Conservation (phyloP, 1,139 yeast species). For the Debaryomyces robertsiae region DNA sequence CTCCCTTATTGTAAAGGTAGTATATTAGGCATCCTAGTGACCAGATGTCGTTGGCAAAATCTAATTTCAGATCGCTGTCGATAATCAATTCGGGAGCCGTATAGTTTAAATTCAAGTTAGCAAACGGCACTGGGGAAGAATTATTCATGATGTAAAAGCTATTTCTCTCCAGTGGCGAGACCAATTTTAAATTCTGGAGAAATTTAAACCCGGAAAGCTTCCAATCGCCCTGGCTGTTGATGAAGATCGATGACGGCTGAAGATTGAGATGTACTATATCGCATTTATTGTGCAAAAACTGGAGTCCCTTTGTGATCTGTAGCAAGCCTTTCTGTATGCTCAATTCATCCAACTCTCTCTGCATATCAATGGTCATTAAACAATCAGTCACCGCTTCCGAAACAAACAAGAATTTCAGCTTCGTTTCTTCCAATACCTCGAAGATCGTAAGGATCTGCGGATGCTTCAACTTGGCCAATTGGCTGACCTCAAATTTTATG, state of each 20-base stretch:
- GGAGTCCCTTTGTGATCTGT: constrained; percentile 76
- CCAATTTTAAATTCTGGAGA: constrained; percentile 54
- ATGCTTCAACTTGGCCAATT: constrained; percentile 79
- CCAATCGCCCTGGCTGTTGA: constrained; percentile 93
- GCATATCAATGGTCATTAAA: constrained; percentile 48
- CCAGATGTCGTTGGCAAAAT: constrained; percentile 78
- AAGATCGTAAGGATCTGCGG: constrained; percentile 81
- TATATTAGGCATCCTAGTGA: constrained; percentile 78
- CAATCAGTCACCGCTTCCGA: constrained; percentile 74
- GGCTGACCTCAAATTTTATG: constrained; percentile 56
- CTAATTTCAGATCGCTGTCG: constrained; percentile 43
- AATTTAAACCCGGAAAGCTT: constrained; percentile 79
- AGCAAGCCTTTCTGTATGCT: constrained; percentile 83
- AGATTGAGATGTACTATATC: constrained; percentile 76
- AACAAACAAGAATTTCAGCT: constrained; percentile 77
- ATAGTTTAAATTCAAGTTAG: constrained; percentile 71
- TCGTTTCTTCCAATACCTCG: constrained; percentile 88
- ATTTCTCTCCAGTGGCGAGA: constrained; percentile 49
- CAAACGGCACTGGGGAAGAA: constrained; percentile 78
- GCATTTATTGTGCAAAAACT: constrained; percentile 79
- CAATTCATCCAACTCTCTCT: constrained; percentile 58
- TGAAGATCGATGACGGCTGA: constrained; percentile 73
- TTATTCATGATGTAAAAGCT: constrained; percentile 63
- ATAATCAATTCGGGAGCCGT: constrained; percentile 43
- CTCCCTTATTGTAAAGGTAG: constrained; percentile 59